These are phyloP conservation scores for Zymoseptoria ardabiliae DNA, from an alignment of 2,329 filamentous ascomycete species.

Conservation along the genomic window DNA sequence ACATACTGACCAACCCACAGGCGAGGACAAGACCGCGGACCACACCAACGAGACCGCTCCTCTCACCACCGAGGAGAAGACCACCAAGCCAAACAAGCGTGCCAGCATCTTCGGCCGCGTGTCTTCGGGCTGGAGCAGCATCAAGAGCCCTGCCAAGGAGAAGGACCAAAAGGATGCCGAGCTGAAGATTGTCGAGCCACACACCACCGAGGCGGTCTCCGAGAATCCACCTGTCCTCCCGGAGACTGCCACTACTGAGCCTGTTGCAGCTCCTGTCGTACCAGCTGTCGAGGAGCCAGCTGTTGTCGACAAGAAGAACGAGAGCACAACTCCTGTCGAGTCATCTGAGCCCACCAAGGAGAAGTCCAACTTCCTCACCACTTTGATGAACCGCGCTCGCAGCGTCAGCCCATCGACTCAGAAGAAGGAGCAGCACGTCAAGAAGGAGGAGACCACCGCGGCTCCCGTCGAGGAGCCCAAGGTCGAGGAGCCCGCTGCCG, in stretches of 20 bases:
- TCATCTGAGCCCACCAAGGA: constrained; percentile 25
- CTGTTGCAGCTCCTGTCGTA: constrained; percentile 22
- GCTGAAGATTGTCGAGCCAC: constrained; percentile 43
- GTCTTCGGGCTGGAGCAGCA: constrained; percentile 51
- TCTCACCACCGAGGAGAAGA: constrained; percentile 45
- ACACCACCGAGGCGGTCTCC: constrained; percentile 41
- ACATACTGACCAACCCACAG: constrained; percentile 17
- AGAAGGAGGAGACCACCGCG: constrained; percentile 22
- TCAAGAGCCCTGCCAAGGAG: constrained; percentile 45
- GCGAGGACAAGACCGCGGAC: constrained; percentile 36
- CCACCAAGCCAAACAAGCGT: constrained; percentile 68
- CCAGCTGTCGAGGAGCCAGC: constrained; percentile 30
- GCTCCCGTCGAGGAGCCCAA: constrained; percentile 12
- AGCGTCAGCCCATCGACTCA: constrained; percentile 31
- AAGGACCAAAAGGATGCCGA: constrained; percentile 71
- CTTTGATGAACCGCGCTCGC: constrained; percentile 30
- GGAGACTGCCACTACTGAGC: constrained; percentile 38
- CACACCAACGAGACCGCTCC: constrained; percentile 35
- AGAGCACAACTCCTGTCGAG: constrained; percentile 35
- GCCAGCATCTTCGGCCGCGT: constrained; percentile 70
- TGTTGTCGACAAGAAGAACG: constrained; percentile 36
- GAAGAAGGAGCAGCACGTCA: constrained; percentile 30
- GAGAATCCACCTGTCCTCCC: constrained; percentile 31
- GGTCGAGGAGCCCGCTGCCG: constrained; percentile 16
- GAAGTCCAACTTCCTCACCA: constrained; percentile 29